Percentiles rank a stretch among this genome's conserved stretches.
Conservation (phyloP, 257 asterid species). For the Plantago ovata region DNA sequence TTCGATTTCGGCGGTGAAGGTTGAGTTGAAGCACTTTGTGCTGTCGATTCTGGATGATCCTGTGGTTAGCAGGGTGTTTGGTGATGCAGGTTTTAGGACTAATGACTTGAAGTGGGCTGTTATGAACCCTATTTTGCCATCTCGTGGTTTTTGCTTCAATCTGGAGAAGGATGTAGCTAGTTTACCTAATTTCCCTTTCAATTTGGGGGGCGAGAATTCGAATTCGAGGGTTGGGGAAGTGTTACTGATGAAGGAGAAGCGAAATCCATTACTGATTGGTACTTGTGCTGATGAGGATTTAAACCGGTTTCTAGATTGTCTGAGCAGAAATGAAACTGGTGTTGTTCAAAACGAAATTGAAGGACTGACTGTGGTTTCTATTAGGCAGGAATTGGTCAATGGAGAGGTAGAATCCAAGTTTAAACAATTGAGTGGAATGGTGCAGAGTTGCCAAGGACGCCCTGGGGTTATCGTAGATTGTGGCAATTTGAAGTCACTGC, state of each 20-base stretch:
- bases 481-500: constrained; percentile 66
- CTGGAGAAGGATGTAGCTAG: constrained; percentile 38
- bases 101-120: constrained; percentile 69
- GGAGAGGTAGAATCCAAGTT: constrained; percentile 46
- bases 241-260: constrained; percentile 35
- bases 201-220: constrained; percentile 47
- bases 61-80: constrained; percentile 79
- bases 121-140: constrained; percentile 55
- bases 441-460: constrained; percentile 32
- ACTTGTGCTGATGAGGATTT: constrained; percentile 57
- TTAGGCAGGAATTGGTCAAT: constrained; percentile 52
- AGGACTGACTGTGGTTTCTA: constrained; percentile 39
- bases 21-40: constrained; percentile 79
- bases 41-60: constrained; percentile 91
- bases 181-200: constrained; percentile 48
- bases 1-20: constrained; percentile 64
- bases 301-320: constrained; percentile 38
- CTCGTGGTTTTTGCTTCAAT: constrained; percentile 40
- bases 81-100: constrained; percentile 87
- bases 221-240: constrained; percentile 53
- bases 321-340: constrained; percentile 45
- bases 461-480: constrained; percentile 51
- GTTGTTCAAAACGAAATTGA: constrained; percentile 52
- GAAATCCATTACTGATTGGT: constrained; percentile 77
- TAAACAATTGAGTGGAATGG: constrained; percentile 40